A percentile compares a stretch with the other conserved stretches of the same genome.
phyloP scores from a whole-genome alignment of 2,329 filamentous ascomycete genomes.

The Colletotrichum limetticola region DNA sequence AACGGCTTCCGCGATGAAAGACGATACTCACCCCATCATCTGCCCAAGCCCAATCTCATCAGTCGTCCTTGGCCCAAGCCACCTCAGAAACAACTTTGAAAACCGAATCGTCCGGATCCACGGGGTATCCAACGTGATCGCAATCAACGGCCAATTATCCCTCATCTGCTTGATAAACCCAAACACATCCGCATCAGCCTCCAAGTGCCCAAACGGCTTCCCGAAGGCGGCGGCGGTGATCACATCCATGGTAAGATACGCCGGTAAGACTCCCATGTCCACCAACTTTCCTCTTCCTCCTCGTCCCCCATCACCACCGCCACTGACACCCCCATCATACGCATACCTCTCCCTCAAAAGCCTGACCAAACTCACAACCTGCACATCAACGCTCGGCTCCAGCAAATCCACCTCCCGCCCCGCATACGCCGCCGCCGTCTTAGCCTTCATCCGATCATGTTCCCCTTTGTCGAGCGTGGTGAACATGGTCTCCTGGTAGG shows the following conservation, averaged over 20 bases:
- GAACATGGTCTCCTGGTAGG: constrained; percentile 37
- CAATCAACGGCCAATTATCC: constrained; percentile 19
- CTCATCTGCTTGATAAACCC: constrained; percentile 34
- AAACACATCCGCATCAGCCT: constrained; percentile 38
- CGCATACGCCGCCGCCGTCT: constrained; percentile 16
- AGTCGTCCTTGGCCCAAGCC: constrained; percentile 38
- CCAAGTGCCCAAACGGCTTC: constrained; percentile 40
- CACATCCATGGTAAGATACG: constrained; percentile 37
- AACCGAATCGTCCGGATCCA: constrained; percentile 37
- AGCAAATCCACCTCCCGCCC: constrained; percentile 30
- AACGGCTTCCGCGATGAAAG: constrained; percentile 2
- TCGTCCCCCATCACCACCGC: too few relatives aligned
- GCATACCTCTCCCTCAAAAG: constrained; percentile 19
- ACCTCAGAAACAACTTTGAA: constrained; percentile 33
- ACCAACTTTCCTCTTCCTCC: background rate
- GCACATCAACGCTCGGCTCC: constrained; percentile 34
- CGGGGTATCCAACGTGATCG: constrained; percentile 39
- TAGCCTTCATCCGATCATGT: constrained; percentile 34
- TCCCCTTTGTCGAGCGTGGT: constrained; percentile 37
- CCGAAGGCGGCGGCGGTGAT: constrained; percentile 40
- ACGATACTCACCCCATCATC: constrained; percentile 38
- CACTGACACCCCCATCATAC: background rate
- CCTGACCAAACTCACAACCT: constrained; percentile 16
- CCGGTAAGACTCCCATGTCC: background rate
- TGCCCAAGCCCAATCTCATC: constrained; percentile 33